These are phyloP conservation scores for Cladosporium sp. DNA, from an alignment of 2,329 filamentous ascomycete genomes.

Conservation along the genomic window DNA sequence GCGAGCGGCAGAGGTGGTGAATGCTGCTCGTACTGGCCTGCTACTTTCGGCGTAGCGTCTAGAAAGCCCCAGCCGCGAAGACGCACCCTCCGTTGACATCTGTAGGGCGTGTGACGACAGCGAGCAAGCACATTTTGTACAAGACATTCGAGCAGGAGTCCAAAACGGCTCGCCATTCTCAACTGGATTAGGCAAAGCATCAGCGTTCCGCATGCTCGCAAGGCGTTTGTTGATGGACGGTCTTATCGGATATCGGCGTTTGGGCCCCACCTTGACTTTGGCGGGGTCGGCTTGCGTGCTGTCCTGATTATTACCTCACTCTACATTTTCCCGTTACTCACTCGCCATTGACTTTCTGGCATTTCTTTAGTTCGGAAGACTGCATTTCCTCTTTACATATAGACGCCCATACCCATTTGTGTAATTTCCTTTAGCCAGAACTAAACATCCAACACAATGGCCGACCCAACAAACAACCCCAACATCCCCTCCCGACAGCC, in stretches of 20 bases:
- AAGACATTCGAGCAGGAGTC: no score
- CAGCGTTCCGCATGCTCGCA: background rate
- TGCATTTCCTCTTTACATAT: background rate
- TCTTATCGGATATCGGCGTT: background rate
- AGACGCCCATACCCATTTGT: background rate
- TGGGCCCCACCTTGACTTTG: background rate
- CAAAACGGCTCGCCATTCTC: background rate
- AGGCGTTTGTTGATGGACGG: background rate
- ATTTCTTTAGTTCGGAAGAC: no score
- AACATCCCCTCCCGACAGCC: constrained; percentile 14
- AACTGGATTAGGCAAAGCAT: background rate
- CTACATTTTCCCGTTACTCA: background rate
- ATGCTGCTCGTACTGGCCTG: background rate
- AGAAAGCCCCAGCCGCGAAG: no score
- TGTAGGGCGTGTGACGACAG: no score
- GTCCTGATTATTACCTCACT: background rate
- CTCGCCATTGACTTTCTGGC: background rate
- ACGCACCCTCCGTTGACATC: no score
- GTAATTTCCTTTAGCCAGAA: no score
- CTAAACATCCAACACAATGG: background rate
- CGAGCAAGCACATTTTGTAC: no score
- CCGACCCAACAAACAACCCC: constrained; percentile 13
- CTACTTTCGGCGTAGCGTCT: constrained; percentile 3
- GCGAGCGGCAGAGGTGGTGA: background rate
- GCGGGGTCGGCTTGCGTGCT: constrained; percentile 8